Conservation (phyloP, 495 filamentous ascomycete genomes). For the Penicillium mononematosum region DNA sequence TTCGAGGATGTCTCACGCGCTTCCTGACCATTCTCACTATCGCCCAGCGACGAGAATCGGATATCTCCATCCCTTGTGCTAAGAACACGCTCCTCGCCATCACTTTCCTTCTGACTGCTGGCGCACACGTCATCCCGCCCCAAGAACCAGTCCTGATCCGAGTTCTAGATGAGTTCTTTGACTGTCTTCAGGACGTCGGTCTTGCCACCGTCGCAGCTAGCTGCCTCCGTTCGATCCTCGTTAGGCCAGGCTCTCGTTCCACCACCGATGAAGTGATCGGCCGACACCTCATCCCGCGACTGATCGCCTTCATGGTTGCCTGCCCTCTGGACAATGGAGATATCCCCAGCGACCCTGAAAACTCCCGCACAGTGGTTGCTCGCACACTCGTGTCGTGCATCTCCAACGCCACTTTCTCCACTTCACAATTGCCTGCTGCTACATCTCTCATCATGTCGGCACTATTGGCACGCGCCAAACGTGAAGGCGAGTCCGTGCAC, state of each 20-base stretch:
- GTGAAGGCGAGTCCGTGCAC: constrained; percentile 49
- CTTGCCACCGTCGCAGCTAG: constrained; percentile 82
- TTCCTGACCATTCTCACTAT: constrained; percentile 78
- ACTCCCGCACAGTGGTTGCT: constrained; percentile 63
- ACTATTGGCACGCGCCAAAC: constrained; percentile 68
- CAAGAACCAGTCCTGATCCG: constrained; percentile 66
- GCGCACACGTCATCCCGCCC: constrained; percentile 66
- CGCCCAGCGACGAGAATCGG: constrained; percentile 78
- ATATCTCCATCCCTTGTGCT: constrained; percentile 79
- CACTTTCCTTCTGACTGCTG: constrained; percentile 84
- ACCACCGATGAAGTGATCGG: constrained; percentile 70
- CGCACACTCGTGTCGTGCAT: constrained; percentile 73
- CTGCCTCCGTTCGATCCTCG: constrained; percentile 79
- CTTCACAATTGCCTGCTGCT: constrained; percentile 54
- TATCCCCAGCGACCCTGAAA: constrained; percentile 67
- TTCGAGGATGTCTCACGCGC: constrained; percentile 72
- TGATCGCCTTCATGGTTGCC: constrained; percentile 71
- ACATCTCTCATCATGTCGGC: constrained; percentile 75
- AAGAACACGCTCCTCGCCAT: constrained; percentile 88
- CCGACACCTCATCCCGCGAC: constrained; percentile 69
- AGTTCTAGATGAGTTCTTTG: constrained; percentile 73
- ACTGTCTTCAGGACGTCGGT: constrained; percentile 78
- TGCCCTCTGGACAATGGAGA: constrained; percentile 54
- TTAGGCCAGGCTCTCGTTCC: constrained; percentile 62
- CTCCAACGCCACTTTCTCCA: constrained; percentile 45